Percentiles rank a stretch among this genome's conserved stretches.
Conservation (phyloP, 495 filamentous ascomycete species). For the Trichodelitschia bisporula region DNA sequence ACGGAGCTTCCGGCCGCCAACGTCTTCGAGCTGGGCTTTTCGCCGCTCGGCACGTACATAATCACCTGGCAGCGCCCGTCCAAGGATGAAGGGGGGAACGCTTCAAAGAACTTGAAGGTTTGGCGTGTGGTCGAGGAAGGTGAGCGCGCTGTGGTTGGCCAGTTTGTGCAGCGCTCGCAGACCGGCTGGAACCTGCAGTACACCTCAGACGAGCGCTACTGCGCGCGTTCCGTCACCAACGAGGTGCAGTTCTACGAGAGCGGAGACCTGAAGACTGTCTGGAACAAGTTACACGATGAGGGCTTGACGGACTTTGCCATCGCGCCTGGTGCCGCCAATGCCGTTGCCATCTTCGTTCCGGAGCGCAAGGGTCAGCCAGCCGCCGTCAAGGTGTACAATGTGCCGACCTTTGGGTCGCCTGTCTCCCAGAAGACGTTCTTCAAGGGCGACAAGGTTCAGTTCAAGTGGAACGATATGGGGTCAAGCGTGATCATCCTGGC, state of each 20-base stretch:
- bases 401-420: constrained; percentile 54
- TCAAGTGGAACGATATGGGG: constrained; percentile 88
- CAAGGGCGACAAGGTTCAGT: constrained; percentile 94
- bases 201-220: constrained; percentile 73
- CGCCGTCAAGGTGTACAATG: constrained; percentile 77
- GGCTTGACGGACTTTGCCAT: constrained; percentile 78
- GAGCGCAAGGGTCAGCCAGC: constrained; percentile 92
- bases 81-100: constrained; percentile 82
- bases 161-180: constrained; percentile 84
- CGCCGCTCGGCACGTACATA: constrained; percentile 68
- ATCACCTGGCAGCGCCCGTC: constrained; percentile 89
- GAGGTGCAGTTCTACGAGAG: constrained; percentile 94
- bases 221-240: constrained; percentile 83
- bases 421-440: constrained; percentile 97
- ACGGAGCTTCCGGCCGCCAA: constrained; percentile 50
- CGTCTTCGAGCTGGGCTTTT: constrained; percentile 87
- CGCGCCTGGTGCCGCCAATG: constrained; percentile 62
- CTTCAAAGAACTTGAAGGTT: constrained; percentile 87
- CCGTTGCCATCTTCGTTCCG: constrained; percentile 77
- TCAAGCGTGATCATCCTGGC: constrained; percentile 84
- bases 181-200: constrained; percentile 97
- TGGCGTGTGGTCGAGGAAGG: constrained; percentile 34
- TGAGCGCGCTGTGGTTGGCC: constrained; percentile 52
- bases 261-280: constrained; percentile 57
- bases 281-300: constrained; percentile 86